phyloP scores from a whole-genome alignment of 2,329 filamentous ascomycete genomes.

The Westerdykella ornata region DNA sequence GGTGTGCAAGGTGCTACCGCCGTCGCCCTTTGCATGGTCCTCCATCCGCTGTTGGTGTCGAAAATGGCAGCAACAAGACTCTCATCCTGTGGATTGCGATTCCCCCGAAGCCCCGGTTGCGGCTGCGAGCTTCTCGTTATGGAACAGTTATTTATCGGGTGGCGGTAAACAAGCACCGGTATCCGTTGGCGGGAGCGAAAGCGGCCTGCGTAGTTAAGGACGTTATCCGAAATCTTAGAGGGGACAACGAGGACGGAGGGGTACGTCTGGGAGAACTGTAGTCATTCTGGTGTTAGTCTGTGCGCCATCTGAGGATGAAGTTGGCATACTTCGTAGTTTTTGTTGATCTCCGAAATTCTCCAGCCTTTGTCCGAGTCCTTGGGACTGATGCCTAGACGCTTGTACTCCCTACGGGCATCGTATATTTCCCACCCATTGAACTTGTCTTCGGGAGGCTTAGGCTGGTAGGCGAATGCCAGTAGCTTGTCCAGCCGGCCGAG shows the following conservation, averaged over 20 bases:
- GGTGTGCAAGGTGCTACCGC: not conserved
- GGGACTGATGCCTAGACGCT: constrained; percentile 76
- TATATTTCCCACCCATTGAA: constrained; percentile 80
- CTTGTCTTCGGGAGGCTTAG: constrained; percentile 64
- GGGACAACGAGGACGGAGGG: constrained; percentile 80
- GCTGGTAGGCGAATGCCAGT: constrained; percentile 81
- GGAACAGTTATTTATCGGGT: constrained; percentile 92
- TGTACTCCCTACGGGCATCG: constrained; percentile 77
- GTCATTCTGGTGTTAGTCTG: constrained; percentile 9
- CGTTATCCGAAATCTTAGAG: constrained; percentile 88
- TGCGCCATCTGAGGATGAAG: not conserved
- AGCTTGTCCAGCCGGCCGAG: constrained; percentile 79
- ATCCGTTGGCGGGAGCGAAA: constrained; percentile 87
- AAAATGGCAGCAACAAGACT: constrained; percentile 90
- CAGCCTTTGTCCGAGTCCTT: constrained; percentile 75
- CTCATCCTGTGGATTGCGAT: constrained; percentile 92
- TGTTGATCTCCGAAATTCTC: constrained; percentile 85
- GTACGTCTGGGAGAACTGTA: constrained; percentile 67
- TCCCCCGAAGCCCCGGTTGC: constrained; percentile 74
- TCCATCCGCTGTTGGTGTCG: constrained; percentile 51
- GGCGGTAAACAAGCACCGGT: constrained; percentile 86
- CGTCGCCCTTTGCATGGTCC: constrained; percentile 18
- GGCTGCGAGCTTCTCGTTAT: constrained; percentile 95
- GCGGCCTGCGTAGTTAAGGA: constrained; percentile 82
- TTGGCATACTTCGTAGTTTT: constrained; percentile 60